These are phyloP conservation scores for Polymyxa betae DNA, from an alignment of 208 protist genomes.

Conservation along the genomic window DNA sequence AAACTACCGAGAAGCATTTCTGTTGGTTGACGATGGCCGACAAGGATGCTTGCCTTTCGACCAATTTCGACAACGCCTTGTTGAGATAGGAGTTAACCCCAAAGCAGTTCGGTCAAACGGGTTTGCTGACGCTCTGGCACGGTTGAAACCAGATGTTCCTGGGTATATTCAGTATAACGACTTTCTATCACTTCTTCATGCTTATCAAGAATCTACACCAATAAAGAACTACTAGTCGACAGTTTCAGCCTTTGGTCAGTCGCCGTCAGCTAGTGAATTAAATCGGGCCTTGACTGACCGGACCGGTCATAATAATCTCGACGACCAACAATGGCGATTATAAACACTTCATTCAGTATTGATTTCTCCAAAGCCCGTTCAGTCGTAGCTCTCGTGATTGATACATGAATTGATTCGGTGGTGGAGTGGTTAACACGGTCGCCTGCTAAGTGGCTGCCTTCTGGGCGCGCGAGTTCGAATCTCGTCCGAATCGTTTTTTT, in stretches of 20 bases:
- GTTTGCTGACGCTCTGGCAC: background rate
- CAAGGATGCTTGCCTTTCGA: background rate
- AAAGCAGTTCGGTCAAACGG: background rate
- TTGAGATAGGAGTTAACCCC: background rate
- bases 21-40: background rate
- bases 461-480: background rate
- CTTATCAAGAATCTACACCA: too few species aligned
- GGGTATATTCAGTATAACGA: background rate
- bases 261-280: background rate
- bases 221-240: background rate
- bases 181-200: background rate
- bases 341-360: background rate
- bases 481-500: background rate
- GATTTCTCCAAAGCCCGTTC: background rate
- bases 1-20: background rate
- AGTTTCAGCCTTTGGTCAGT: background rate
- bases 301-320: background rate
- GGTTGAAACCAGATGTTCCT: background rate
- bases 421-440: too few species aligned
- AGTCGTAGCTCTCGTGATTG: background rate
- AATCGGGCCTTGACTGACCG: background rate
- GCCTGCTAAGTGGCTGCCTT: constrained; percentile 11
- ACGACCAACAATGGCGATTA: background rate
- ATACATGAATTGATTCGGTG: background rate
- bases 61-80: background rate